A percentile compares a stretch with the other conserved stretches of the same genome.
Evolutionary conservation across 495 filamentous ascomycete species (phyloP).

Genomic region (Stereocaulon alpinum): DNA sequence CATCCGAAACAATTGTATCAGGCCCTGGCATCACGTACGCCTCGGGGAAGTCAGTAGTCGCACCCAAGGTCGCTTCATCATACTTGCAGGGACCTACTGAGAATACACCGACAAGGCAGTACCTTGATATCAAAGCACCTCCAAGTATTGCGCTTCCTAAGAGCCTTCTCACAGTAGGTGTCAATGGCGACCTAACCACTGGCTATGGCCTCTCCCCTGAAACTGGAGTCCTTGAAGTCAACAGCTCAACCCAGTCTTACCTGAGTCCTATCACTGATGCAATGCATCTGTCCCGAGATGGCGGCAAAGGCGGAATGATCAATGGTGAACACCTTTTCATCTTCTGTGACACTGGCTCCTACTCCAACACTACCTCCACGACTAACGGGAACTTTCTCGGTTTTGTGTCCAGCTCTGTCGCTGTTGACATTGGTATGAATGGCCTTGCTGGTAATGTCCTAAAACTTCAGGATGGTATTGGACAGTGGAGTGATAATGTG

Average conservation of each 20-base stretch:
- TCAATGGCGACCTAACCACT: conserved; percentile 25
- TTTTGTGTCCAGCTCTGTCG: conserved; percentile 29
- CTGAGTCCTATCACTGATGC: conserved; percentile 17
- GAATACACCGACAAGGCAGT: conserved; percentile 24
- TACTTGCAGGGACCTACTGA: conserved; percentile 19
- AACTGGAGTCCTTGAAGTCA: conserved; percentile 24
- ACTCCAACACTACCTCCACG: conserved; percentile 18
- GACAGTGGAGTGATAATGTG: conserved; percentile 26
- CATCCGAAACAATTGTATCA: conserved; percentile 5
- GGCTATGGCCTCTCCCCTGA: conserved; percentile 23
- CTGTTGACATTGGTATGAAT: conserved; percentile 26
- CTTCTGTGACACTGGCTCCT: conserved; percentile 30
- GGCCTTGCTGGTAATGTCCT: conserved; percentile 22
- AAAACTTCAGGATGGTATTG: conserved; percentile 25
- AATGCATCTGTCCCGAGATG: conserved; percentile 29
- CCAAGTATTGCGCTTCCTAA: conserved; percentile 12
- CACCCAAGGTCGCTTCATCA: conserved; percentile 15
- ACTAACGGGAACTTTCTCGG: conserved; percentile 26
- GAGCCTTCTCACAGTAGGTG: conserved; percentile 21
- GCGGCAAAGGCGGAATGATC: conserved; percentile 28
- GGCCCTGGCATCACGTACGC: conserved; percentile 20
- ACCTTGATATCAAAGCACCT: conserved; percentile 16
- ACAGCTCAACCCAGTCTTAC: conserved; percentile 19
- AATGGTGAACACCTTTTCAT: conserved; percentile 29
- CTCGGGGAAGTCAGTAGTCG: conserved; percentile 14